Percentiles rank a stretch among this genome's conserved stretches.
Evolutionary conservation across 2,329 filamentous ascomycete genomes (phyloP).

Genomic region (Dothistroma septosporum): DNA sequence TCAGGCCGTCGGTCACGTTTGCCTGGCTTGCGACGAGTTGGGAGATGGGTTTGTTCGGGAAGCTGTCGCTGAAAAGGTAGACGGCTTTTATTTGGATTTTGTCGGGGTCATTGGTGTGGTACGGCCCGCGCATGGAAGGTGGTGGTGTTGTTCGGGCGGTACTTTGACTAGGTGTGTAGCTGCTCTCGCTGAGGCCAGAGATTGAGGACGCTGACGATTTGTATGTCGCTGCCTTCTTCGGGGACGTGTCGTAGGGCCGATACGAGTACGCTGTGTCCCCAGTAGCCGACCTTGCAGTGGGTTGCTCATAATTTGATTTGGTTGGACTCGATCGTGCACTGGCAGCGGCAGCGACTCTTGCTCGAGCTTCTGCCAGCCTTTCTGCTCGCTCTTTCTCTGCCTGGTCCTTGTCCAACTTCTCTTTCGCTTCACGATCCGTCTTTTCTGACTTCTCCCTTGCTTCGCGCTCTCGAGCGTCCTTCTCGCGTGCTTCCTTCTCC

Average conservation of each 20-base stretch:
- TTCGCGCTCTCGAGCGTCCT: conserved; percentile 38
- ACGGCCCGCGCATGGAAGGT: conserved; percentile 68
- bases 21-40: conserved; percentile 82
- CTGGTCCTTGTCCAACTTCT: conserved; percentile 24
- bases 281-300: conserved; percentile 56
- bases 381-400: conserved; percentile 20
- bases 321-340: conserved; percentile 26
- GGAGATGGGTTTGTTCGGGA: conserved; percentile 81
- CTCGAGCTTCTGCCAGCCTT: conserved; percentile 17
- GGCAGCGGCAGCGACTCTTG: conserved; percentile 22
- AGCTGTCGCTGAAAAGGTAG: conserved; percentile 86
- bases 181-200: conserved; percentile 71
- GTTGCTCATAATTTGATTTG: conserved; percentile 39
- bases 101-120: conserved; percentile 83
- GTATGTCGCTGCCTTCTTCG: conserved; percentile 46
- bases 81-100: conserved; percentile 96
- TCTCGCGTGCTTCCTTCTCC: conserved; percentile 40
- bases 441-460: conserved; percentile 38
- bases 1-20: conserved; percentile 83
- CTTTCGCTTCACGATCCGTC: conserved; percentile 36
- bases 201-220: conserved; percentile 35
- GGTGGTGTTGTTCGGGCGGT: conserved; percentile 81
- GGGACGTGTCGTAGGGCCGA: conserved; percentile 32
- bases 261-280: conserved; percentile 54
- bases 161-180: conserved; percentile 78